phyloP scores from a whole-genome alignment of 352 stramenopile genomes.

The Pythium periplocum region DNA sequence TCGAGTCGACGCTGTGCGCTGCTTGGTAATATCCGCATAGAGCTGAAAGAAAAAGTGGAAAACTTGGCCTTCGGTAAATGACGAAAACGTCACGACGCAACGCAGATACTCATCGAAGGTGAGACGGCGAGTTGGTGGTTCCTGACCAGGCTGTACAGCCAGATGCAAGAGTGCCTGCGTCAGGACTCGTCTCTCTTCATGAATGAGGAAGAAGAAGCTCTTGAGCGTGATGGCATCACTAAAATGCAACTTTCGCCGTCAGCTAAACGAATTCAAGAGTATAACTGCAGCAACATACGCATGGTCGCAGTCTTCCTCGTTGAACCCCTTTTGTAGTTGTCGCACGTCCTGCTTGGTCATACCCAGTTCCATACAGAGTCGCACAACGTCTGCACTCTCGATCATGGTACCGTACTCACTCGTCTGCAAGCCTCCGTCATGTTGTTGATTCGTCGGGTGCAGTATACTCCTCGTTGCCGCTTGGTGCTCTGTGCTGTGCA shows the following conservation, averaged over 20 bases:
- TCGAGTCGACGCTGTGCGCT: too few species aligned
- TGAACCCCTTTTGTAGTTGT: constrained; percentile 17
- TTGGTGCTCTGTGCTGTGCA: too few species aligned
- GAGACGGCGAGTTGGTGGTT: too few species aligned
- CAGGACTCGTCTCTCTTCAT: constrained; percentile 26
- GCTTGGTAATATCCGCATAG: too few species aligned
- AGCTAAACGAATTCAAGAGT: too few species aligned
- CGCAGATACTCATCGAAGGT: too few species aligned
- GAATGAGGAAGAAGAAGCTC: constrained; percentile 36
- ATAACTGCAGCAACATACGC: background rate
- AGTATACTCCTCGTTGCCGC: too few species aligned
- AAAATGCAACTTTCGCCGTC: background rate
- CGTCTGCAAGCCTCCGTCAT: background rate
- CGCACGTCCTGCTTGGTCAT: constrained; percentile 13
- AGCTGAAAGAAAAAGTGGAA: too few species aligned
- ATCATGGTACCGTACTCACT: constrained; percentile 16
- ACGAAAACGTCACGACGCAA: too few species aligned
- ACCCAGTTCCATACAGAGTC: constrained; percentile 12
- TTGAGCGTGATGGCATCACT: background rate
- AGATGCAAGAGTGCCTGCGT: constrained; percentile 33
- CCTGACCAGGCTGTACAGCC: background rate
- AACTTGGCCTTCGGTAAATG: too few species aligned
- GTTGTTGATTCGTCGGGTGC: background rate
- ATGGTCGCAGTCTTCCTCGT: constrained; percentile 11
- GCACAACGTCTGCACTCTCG: constrained; percentile 10